These are phyloP conservation scores for Asterochloris erici DNA, from an alignment of 139 green algal species.

Conservation along the genomic window DNA sequence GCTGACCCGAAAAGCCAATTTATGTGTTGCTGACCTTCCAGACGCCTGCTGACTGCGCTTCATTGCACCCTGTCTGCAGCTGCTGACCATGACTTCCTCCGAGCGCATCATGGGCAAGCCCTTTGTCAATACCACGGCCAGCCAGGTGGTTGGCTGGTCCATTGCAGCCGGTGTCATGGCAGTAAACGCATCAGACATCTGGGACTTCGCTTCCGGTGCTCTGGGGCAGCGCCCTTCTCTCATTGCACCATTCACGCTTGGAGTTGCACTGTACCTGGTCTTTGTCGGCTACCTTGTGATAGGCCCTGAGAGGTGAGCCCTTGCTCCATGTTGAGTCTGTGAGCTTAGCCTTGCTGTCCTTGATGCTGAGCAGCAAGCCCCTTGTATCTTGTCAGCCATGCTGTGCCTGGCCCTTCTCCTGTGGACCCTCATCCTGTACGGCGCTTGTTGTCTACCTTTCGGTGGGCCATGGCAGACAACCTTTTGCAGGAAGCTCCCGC, in stretches of 20 bases:
- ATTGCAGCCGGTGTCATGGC: slow-evolving; percentile 38
- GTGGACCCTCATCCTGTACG: too few species aligned
- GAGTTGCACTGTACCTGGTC: slow-evolving; percentile 19
- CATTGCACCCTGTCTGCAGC: not conserved
- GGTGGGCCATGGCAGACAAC: too few species aligned
- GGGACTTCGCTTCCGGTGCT: slow-evolving; percentile 2
- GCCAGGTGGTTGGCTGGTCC: slow-evolving; percentile 20
- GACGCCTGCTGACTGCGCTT: not conserved
- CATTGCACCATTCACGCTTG: slow-evolving; percentile 7
- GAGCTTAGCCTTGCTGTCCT: too few species aligned
- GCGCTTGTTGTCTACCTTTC: too few species aligned
- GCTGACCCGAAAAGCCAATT: not conserved
- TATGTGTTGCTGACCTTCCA: not conserved
- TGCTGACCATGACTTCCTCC: slow-evolving; percentile 51
- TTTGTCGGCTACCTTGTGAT: slow-evolving; percentile 40
- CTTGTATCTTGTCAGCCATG: too few species aligned
- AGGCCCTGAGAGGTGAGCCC: slow-evolving; percentile 15
- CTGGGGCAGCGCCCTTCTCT: slow-evolving; percentile 12
- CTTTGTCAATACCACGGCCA: slow-evolving; percentile 34
- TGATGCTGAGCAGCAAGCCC: too few species aligned
- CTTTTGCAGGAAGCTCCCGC: too few species aligned
- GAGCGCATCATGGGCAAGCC: slow-evolving; percentile 43
- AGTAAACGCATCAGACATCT: slow-evolving; percentile 35
- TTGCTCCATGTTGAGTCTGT: not conserved
- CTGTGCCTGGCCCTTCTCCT: too few species aligned